phyloP scores from a whole-genome alignment of 441 rosid genomes.

The Corymbia calophylla region DNA sequence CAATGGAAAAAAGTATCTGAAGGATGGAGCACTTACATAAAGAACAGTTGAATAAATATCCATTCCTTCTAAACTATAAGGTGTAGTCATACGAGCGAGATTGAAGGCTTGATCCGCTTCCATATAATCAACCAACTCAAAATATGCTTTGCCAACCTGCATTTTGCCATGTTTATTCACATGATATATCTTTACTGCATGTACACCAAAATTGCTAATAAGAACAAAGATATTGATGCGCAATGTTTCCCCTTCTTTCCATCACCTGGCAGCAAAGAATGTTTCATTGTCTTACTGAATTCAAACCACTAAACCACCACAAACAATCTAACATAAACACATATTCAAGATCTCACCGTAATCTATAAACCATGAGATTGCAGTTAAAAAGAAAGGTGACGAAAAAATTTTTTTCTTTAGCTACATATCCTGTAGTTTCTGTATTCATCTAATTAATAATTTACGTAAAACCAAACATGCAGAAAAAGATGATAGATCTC shows the following conservation, averaged over 20 bases:
- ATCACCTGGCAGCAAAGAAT: not conserved
- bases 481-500: not conserved
- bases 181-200: not conserved
- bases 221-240: not conserved
- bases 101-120: conserved; percentile 86
- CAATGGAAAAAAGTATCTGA: not conserved
- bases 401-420: not conserved
- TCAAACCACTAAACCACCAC: not conserved
- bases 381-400: not conserved
- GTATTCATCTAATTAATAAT: not conserved
- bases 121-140: conserved; percentile 87
- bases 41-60: conserved; percentile 95
- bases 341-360: not conserved
- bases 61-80: conserved; percentile 92
- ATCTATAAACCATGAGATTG: not conserved
- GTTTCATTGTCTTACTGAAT: not conserved
- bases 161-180: not conserved
- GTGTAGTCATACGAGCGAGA: conserved; percentile 72
- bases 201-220: not conserved
- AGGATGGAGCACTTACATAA: conserved; percentile 48
- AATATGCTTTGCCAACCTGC: conserved; percentile 93
- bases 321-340: not conserved
- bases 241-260: not conserved
- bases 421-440: not conserved
- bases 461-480: not conserved